Percentiles rank a stretch among this genome's conserved stretches.
These are phyloP conservation scores for Microdochium bolleyi DNA, from an alignment of 2,329 filamentous ascomycete species.

Conservation along the genomic window DNA sequence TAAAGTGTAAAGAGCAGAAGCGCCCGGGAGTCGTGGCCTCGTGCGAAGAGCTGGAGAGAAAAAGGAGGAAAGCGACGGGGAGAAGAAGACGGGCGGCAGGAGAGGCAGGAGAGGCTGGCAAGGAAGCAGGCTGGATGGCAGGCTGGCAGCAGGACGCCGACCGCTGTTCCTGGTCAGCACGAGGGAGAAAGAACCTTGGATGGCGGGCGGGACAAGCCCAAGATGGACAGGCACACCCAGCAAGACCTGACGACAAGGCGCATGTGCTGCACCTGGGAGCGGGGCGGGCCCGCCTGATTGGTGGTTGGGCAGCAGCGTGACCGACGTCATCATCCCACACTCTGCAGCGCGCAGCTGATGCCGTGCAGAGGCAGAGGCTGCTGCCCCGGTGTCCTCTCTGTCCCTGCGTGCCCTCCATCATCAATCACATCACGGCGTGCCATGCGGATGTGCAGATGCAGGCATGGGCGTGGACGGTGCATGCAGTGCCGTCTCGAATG, in stretches of 20 bases:
- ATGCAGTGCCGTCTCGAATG: too few species aligned
- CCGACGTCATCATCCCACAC: background rate
- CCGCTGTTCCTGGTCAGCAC: slow-evolving; percentile 1
- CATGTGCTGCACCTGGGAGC: background rate
- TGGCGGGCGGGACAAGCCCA: background rate
- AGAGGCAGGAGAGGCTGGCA: background rate
- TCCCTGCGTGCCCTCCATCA: background rate
- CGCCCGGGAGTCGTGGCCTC: background rate
- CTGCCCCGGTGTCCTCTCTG: background rate
- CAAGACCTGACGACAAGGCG: background rate
- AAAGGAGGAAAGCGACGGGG: background rate
- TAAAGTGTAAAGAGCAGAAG: background rate
- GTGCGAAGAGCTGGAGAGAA: background rate
- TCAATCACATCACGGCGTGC: too few species aligned
- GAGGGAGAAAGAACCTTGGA: background rate
- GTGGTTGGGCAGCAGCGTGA: background rate
- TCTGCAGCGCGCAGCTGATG: background rate
- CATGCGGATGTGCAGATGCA: too few species aligned
- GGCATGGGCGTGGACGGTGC: too few species aligned
- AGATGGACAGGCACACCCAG: background rate
- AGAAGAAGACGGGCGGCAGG: background rate
- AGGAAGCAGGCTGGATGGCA: background rate
- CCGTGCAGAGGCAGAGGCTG: background rate
- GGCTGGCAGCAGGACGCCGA: background rate
- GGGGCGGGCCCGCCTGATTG: background rate